Conservation (phyloP, 2,329 filamentous ascomycete species). For the Colletotrichum echinochloae region DNA sequence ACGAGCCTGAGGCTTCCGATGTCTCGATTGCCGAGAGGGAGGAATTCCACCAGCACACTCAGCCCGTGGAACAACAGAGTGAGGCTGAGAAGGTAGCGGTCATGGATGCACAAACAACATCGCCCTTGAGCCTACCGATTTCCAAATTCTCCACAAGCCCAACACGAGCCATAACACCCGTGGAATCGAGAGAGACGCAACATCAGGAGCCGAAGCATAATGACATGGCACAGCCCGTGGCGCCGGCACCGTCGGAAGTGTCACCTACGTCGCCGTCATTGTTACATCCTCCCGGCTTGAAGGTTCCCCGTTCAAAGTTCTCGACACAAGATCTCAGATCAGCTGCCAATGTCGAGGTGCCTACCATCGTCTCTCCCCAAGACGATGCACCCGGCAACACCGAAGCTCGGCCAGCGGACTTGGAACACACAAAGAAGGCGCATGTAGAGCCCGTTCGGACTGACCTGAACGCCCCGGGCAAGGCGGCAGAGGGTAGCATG, state of each 20-base stretch:
- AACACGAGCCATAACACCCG: constrained; percentile 24
- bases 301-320: constrained; percentile 57
- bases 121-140: constrained; percentile 29
- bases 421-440: constrained; percentile 50
- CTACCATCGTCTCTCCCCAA: constrained; percentile 32
- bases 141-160: constrained; percentile 40
- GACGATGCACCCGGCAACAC: constrained; percentile 41
- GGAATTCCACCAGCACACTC: background rate
- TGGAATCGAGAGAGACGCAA: constrained; percentile 14
- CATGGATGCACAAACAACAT: constrained; percentile 24
- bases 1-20: background rate
- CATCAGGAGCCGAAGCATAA: constrained; percentile 9
- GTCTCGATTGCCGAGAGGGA: background rate
- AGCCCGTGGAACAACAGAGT: constrained; percentile 19
- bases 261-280: constrained; percentile 40
- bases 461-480: constrained; percentile 53
- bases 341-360: constrained; percentile 41
- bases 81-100: constrained; percentile 20
- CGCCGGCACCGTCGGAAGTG: constrained; percentile 34
- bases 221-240: background rate
- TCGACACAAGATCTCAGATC: constrained; percentile 53
- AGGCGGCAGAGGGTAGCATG: constrained; percentile 60
- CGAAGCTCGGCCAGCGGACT: constrained; percentile 46
- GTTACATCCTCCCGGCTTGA: constrained; percentile 40
- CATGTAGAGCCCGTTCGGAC: constrained; percentile 68